Evolutionary conservation across 2,329 filamentous ascomycete species (phyloP).

Genomic region (Penicillium polonicum): DNA sequence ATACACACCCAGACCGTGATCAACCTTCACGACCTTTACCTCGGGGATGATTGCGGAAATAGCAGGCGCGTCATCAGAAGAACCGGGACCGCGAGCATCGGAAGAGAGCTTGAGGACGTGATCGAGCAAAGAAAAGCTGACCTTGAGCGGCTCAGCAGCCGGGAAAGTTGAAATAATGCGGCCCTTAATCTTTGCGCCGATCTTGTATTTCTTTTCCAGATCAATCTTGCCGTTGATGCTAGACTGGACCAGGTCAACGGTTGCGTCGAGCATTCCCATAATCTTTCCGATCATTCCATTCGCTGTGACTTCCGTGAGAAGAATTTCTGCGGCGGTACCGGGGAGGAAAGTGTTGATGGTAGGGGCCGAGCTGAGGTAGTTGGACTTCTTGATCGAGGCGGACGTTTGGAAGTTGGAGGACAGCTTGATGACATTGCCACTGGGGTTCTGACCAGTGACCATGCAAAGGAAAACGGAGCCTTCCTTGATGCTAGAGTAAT

Average conservation of each 20-base stretch:
- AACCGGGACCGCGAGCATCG: slow-evolving; percentile 34
- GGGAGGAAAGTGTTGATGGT: slow-evolving; percentile 89
- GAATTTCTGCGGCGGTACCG: slow-evolving; percentile 82
- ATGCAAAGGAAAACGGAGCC: slow-evolving; percentile 83
- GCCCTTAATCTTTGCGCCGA: slow-evolving; percentile 79
- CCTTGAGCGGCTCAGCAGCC: slow-evolving; percentile 71
- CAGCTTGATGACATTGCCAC: slow-evolving; percentile 82
- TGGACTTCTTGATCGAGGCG: slow-evolving; percentile 64
- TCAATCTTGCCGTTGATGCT: slow-evolving; percentile 70
- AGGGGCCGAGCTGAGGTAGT: slow-evolving; percentile 70
- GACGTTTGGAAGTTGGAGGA: slow-evolving; percentile 70
- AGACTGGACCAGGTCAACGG: slow-evolving; percentile 86
- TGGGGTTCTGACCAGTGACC: slow-evolving; percentile 70
- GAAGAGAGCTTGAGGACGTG: slow-evolving; percentile 68
- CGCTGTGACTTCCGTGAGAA: slow-evolving; percentile 72
- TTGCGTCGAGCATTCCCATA: slow-evolving; percentile 86
- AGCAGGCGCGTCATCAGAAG: slow-evolving; percentile 47
- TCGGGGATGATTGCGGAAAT: slow-evolving; percentile 72
- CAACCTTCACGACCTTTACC: slow-evolving; percentile 76
- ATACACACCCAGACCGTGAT: slow-evolving; percentile 77
- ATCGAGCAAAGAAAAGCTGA: slow-evolving; percentile 85
- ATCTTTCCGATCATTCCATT: slow-evolving; percentile 85
- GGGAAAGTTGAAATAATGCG: slow-evolving; percentile 88
- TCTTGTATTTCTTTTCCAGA: slow-evolving; percentile 74
- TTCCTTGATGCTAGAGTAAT: slow-evolving; percentile 69